A percentile compares a stretch with the other conserved stretches of the same genome.
Conservation (phyloP, 1,284 basidiomycete species). For the Phylloboletellus chloephorus region DNA sequence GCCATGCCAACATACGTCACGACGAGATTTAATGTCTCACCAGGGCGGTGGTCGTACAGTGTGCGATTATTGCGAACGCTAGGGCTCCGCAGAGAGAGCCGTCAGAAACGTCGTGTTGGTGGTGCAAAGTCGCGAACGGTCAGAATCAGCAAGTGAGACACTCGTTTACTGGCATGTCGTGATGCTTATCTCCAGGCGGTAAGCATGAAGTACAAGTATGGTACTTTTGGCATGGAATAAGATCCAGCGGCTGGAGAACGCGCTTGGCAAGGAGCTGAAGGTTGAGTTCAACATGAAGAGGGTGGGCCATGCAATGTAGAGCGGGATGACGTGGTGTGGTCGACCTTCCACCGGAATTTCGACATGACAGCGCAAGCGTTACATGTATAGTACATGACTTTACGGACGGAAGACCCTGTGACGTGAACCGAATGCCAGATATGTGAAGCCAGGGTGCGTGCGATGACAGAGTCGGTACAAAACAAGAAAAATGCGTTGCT, state of each 20-base stretch:
- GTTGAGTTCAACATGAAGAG: constrained; percentile 9
- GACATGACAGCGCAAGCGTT: background rate
- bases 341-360: background rate
- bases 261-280: constrained; percentile 1
- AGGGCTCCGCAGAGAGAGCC: background rate
- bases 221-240: background rate
- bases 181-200: constrained; percentile 6
- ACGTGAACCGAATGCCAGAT: constrained; percentile 1
- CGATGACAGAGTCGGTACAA: background rate
- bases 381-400: constrained; percentile 6
- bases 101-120: background rate
- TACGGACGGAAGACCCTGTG: constrained; percentile 6
- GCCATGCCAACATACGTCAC: constrained; percentile 4
- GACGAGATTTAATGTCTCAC: constrained; percentile 17
- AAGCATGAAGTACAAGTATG: constrained; percentile 1
- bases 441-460: constrained; percentile 8
- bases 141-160: constrained; percentile 18
- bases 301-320: constrained; percentile 1
- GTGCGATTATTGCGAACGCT: constrained; percentile 1
- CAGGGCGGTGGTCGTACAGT: too few species aligned
- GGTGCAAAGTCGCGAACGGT: background rate
- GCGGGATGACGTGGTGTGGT: background rate
- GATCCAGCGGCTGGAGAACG: background rate
- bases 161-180: constrained; percentile 9
- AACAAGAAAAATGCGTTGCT: constrained; percentile 3